Evolutionary conservation across 2,329 filamentous ascomycete genomes (phyloP).

Genomic region (Hypoxylon sp.): DNA sequence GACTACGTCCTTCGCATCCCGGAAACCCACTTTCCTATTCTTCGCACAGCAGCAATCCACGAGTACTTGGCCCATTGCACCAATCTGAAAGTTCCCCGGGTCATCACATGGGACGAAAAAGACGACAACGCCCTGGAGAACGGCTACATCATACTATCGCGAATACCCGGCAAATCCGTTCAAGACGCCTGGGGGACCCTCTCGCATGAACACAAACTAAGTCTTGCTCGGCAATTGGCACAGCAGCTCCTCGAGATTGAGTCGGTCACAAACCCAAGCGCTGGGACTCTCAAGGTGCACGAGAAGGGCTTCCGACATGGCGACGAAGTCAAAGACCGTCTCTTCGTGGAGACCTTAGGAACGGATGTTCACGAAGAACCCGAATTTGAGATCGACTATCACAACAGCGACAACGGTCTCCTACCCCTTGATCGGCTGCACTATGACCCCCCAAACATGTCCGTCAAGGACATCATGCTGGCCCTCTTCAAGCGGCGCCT

Average conservation of each 20-base stretch:
- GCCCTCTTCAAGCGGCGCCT: conserved; percentile 21
- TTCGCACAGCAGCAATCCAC: conserved; percentile 13
- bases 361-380: neutral
- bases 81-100: conserved; percentile 23
- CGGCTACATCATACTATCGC: conserved; percentile 14
- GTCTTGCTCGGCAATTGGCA: conserved; percentile 17
- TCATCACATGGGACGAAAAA: conserved; percentile 27
- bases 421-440: conserved; percentile 3
- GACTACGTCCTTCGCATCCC: conserved; percentile 31
- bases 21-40: neutral
- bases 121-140: conserved; percentile 15
- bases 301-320: neutral
- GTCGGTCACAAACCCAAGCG: conserved; percentile 11
- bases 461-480: conserved; percentile 16
- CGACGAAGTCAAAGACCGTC: conserved; percentile 1
- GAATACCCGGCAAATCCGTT: conserved; percentile 17
- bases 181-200: conserved; percentile 4
- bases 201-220: conserved; percentile 15
- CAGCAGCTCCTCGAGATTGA: conserved; percentile 9
- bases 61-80: conserved; percentile 17
- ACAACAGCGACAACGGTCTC: neutral
- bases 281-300: conserved; percentile 14
- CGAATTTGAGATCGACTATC: conserved; percentile 17
- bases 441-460: conserved; percentile 10
- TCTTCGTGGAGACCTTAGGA: conserved; percentile 15